Base-by-base conservation (phyloP, 192 early-diverging fungal species). In the Gigaspora rosea region DNA sequence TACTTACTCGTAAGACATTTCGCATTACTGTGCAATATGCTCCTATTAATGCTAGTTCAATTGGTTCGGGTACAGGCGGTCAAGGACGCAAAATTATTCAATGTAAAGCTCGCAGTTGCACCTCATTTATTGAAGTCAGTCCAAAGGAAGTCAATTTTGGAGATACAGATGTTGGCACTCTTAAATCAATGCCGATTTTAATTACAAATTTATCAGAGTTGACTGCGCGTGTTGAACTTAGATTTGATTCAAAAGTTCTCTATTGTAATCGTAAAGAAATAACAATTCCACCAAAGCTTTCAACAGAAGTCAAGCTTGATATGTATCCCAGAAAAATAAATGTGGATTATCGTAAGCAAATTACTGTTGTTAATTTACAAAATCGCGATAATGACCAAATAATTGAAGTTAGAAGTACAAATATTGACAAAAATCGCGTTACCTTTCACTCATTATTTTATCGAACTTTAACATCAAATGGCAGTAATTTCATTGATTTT, bases 321-420 rank as follows among this genome's bases (percentile, higher is more conserved):
- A 94, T 98, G 49, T 98, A 96, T 79, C 97, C 97, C 3, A 92
- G 97, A 15, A 97, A 97, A 80, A 92, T 97, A n/a, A 99, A 99
- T 74, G 93, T 96, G 4, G 95, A 97, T 49, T 99, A 99, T 80
- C 90, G 94, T 62, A 99, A 99, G 78, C 94, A 99, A 83, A 89
- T 99, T 2, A 96, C 95, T 0, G 88, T 99, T 20, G 92, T 95
- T 59, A 99, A 99, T 80, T 81, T 91, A 50, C 88, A 92, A 64
- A 97, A 97, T 78, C 88, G 92, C 13, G 89, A 92, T 74, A 96
- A 98, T 82, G 93, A 96, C 82, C 91, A 92, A 80, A 92, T 92
- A 33, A 91, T 99, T 22, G 94, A 97, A 70, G 94, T 99, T 22
- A 89, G 91, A 61, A 95, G 95, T 62, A 95, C 90, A 11, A 97